Conservation (phyloP, 805 yeast genomes). For the Lachancea quebecensis region DNA sequence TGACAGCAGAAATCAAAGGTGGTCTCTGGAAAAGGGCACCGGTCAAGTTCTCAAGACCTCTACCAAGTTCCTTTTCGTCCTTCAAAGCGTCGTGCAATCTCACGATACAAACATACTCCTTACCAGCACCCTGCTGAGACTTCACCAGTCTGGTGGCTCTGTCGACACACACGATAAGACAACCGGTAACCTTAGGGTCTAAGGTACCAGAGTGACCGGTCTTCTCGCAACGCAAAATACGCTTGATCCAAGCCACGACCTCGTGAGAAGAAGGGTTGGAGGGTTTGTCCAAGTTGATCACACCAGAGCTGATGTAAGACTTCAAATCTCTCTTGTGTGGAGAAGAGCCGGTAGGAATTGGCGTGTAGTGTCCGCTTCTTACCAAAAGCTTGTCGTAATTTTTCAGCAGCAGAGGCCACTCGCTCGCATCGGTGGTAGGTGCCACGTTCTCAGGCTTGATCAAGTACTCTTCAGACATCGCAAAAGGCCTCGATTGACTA, state of each 20-base stretch:
- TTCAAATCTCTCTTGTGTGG: slow-evolving; percentile 92
- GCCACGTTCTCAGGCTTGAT: slow-evolving; percentile 83
- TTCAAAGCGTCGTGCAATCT: slow-evolving; percentile 90
- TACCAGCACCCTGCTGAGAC: slow-evolving; percentile 99
- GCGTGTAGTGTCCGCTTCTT: slow-evolving; percentile 95
- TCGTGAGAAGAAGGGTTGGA: slow-evolving; percentile 98
- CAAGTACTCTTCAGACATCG: slow-evolving; percentile 61
- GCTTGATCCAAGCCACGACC: slow-evolving; percentile 98
- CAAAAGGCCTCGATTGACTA: background rate
- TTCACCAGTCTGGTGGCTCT: slow-evolving; percentile 97
- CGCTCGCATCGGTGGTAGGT: slow-evolving; percentile 79
- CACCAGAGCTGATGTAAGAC: slow-evolving; percentile 87
- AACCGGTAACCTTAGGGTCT: slow-evolving; percentile 98
- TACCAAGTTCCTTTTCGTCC: slow-evolving; percentile 82
- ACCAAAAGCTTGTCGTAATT: slow-evolving; percentile 90
- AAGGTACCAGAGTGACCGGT: slow-evolving; percentile 99
- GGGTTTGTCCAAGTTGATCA: slow-evolving; percentile 95
- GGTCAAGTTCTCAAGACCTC: slow-evolving; percentile 86
- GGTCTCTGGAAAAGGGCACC: slow-evolving; percentile 99
- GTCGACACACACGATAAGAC: slow-evolving; percentile 96
- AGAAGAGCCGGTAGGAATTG: slow-evolving; percentile 91
- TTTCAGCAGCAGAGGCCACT: slow-evolving; percentile 92
- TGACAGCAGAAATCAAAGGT: slow-evolving; percentile 96
- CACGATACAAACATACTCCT: slow-evolving; percentile 96
- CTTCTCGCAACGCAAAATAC: slow-evolving; percentile 91